Conservation (phyloP, 2,329 filamentous ascomycete species). For the Trichoderma afroharzianum region DNA sequence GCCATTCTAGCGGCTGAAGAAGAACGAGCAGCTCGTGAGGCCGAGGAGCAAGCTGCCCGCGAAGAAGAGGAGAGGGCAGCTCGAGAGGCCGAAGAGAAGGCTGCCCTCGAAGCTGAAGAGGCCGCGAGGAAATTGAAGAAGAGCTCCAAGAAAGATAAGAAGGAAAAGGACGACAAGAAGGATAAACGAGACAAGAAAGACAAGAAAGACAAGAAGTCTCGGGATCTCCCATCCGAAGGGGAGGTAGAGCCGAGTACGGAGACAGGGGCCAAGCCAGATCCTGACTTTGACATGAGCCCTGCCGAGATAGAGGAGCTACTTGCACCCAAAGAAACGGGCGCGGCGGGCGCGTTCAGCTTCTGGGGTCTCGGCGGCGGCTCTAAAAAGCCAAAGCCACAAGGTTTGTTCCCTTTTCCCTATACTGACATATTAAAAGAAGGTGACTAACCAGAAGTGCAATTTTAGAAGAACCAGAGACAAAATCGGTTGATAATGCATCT, state of each 20-base stretch:
- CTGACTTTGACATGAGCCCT: constrained; percentile 34
- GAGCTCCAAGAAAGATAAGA: constrained; percentile 32
- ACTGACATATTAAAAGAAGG: constrained; percentile 38
- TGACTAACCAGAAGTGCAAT: constrained; percentile 50
- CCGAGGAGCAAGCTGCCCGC: constrained; percentile 20
- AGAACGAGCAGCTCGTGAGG: constrained; percentile 20
- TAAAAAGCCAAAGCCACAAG: constrained; percentile 44
- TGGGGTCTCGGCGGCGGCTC: constrained; percentile 46
- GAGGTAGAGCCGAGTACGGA: constrained; percentile 18
- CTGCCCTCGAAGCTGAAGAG: constrained; percentile 20
- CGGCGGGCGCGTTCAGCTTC: constrained; percentile 51
- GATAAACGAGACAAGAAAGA: constrained; percentile 29
- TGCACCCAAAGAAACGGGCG: constrained; percentile 29
- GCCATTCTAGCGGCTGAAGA: constrained; percentile 21
- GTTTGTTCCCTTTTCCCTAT: constrained; percentile 28
- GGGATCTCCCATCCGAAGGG: constrained; percentile 20
- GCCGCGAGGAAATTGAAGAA: constrained; percentile 42
- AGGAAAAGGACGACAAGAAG: constrained; percentile 41
- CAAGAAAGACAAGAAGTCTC: constrained; percentile 26
- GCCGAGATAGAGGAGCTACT: constrained; percentile 45
- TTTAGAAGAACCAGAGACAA: constrained; percentile 23
- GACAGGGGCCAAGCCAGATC: constrained; percentile 16
- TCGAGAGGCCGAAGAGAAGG: constrained; percentile 26
- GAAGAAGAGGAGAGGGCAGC: constrained; percentile 24
- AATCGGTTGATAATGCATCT: constrained; percentile 29